Conservation (phyloP, 257 asterid species). For the Przewalskia tangutica region DNA sequence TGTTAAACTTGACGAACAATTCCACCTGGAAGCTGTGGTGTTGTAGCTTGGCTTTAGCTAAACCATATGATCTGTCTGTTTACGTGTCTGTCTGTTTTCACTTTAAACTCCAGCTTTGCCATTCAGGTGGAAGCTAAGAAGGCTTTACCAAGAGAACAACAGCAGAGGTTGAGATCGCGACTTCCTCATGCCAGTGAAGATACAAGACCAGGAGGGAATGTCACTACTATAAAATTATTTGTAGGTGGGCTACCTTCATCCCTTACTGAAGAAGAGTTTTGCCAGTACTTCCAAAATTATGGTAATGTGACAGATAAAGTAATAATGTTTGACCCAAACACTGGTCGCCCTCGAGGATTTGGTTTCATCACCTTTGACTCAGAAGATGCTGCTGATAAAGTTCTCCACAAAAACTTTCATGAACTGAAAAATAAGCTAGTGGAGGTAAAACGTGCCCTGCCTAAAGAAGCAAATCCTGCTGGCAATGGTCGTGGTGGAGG, state of each 20-base stretch:
- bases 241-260: slow-evolving; percentile 87
- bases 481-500: slow-evolving; percentile 47
- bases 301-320: slow-evolving; percentile 75
- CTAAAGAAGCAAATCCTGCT: slow-evolving; percentile 73
- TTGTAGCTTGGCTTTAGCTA: neutral
- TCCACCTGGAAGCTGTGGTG: neutral
- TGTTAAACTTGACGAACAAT: neutral
- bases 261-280: slow-evolving; percentile 66
- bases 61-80: neutral
- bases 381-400: slow-evolving; percentile 88
- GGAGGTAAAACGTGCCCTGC: slow-evolving; percentile 89
- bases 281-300: slow-evolving; percentile 65
- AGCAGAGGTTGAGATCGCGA: slow-evolving; percentile 57
- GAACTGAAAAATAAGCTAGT: slow-evolving; percentile 77
- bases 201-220: slow-evolving; percentile 44
- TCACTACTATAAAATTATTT: slow-evolving; percentile 70
- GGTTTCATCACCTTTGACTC: slow-evolving; percentile 80
- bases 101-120: neutral
- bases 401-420: slow-evolving; percentile 70
- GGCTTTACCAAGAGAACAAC: slow-evolving; percentile 87
- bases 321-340: slow-evolving; percentile 87
- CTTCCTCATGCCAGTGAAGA: slow-evolving; percentile 41
- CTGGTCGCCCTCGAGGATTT: slow-evolving; percentile 86
- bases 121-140: slow-evolving; percentile 82
- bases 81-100: neutral